Percentiles rank a stretch among this genome's conserved stretches.
Evolutionary conservation across 2,329 filamentous ascomycete species (phyloP).

Genomic region (Sarocladium kiliense): DNA sequence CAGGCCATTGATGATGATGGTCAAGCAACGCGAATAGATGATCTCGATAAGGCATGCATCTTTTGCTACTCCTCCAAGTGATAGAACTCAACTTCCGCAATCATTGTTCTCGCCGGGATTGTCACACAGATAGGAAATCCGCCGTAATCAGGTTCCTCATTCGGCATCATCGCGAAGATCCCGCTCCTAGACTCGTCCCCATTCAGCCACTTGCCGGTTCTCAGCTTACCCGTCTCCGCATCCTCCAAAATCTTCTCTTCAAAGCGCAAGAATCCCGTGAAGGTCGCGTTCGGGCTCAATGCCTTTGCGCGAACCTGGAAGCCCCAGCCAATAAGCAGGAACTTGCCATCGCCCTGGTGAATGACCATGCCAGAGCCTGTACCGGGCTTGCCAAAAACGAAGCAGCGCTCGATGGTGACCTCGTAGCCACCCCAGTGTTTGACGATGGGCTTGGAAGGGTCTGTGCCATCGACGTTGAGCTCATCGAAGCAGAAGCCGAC

Average conservation of each 20-base stretch:
- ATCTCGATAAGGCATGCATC: no score
- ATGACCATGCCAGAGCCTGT: constrained; percentile 33
- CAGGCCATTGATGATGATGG: no score
- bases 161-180: constrained; percentile 47
- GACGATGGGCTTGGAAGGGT: constrained; percentile 17
- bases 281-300: constrained; percentile 24
- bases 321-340: constrained; percentile 30
- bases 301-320: constrained; percentile 30
- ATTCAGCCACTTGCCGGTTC: constrained; percentile 28
- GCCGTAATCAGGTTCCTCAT: constrained; percentile 50
- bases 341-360: constrained; percentile 27
- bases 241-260: constrained; percentile 29
- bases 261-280: constrained; percentile 30
- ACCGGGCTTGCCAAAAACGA: constrained; percentile 34
- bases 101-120: constrained; percentile 44
- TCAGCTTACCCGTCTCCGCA: constrained; percentile 23
- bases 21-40: no score
- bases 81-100: constrained; percentile 37
- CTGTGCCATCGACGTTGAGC: constrained; percentile 14
- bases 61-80: background rate
- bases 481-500: constrained; percentile 35
- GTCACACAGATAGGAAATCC: constrained; percentile 51
- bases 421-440: constrained; percentile 22
- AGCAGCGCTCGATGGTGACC: constrained; percentile 30
- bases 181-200: constrained; percentile 40